Conservation (phyloP, 208 protist genomes). For the Leishmania amazonensis region DNA sequence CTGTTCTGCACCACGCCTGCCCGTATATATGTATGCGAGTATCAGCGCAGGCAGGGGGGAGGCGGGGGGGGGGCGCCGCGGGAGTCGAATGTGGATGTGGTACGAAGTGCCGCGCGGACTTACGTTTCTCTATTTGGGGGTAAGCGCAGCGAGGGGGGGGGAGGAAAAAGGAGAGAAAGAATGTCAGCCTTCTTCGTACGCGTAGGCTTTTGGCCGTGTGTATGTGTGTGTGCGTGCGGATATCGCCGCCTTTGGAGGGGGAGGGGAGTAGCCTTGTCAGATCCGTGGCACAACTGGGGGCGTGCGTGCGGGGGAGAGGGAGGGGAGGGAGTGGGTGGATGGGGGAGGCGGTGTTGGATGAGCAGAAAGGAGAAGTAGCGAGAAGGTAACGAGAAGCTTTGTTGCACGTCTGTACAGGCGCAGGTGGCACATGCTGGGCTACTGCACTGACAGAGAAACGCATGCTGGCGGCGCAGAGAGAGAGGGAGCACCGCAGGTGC, state of each 20-base stretch:
- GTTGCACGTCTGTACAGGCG: not conserved
- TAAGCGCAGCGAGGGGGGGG: not conserved
- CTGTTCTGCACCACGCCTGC: not conserved
- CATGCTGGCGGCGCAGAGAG: not conserved
- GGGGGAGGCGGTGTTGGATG: not conserved
- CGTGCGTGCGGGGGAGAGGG: not conserved
- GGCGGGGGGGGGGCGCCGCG: not conserved
- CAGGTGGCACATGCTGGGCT: not conserved
- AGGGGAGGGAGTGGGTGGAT: not conserved
- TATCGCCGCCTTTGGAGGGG: not conserved
- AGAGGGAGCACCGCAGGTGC: not conserved
- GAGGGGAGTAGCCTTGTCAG: not conserved
- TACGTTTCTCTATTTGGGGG: not conserved
- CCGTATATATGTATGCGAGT: not conserved
- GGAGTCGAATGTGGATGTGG: not conserved
- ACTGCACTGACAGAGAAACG: not conserved
- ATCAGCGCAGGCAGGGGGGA: not conserved
- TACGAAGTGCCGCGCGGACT: not conserved
- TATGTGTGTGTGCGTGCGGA: constrained; percentile 8
- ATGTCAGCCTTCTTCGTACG: not conserved
- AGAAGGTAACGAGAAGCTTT: not conserved
- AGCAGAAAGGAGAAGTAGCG: not conserved
- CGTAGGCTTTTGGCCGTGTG: not conserved
- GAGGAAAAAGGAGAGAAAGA: not conserved
- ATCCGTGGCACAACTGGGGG: not conserved